Conservation (phyloP, 768 basidiomycete genomes). For the Leccinum subgranulosum region DNA sequence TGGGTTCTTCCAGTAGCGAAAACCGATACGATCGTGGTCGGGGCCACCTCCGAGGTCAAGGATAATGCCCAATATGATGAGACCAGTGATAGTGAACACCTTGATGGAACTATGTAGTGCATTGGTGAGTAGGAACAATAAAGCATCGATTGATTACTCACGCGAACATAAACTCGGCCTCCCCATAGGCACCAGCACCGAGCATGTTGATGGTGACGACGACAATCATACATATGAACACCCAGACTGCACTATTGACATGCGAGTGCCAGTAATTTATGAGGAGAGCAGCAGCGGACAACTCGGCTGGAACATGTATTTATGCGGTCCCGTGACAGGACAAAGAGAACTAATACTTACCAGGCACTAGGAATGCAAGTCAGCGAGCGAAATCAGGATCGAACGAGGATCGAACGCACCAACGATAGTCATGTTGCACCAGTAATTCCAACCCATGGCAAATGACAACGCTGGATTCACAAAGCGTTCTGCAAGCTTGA, state of each 20-base stretch:
- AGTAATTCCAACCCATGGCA: constrained; percentile 54
- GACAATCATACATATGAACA: not conserved
- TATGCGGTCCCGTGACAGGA: not conserved
- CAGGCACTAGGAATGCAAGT: not conserved
- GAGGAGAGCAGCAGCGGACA: not conserved
- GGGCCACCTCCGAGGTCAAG: not conserved
- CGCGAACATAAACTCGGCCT: not conserved
- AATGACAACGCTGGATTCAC: constrained; percentile 70
- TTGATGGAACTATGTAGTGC: not conserved
- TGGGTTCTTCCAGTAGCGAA: not conserved
- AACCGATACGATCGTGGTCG: not conserved
- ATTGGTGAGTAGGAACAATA: not conserved
- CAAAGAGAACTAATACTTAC: not conserved
- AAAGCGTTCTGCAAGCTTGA: constrained; percentile 78
- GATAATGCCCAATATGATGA: not conserved
- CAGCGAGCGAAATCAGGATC: not conserved
- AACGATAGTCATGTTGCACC: constrained; percentile 35
- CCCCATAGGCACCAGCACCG: not conserved
- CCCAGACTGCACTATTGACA: not conserved
- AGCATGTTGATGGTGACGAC: not conserved
- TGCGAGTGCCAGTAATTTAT: not conserved
- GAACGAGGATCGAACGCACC: constrained; percentile 1
- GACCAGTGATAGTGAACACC: not conserved
- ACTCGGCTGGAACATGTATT: not conserved
- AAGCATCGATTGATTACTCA: not conserved